These are phyloP conservation scores for Paramarasmius palmivorus DNA, from an alignment of 1,284 basidiomycete genomes.

Conservation along the genomic window DNA sequence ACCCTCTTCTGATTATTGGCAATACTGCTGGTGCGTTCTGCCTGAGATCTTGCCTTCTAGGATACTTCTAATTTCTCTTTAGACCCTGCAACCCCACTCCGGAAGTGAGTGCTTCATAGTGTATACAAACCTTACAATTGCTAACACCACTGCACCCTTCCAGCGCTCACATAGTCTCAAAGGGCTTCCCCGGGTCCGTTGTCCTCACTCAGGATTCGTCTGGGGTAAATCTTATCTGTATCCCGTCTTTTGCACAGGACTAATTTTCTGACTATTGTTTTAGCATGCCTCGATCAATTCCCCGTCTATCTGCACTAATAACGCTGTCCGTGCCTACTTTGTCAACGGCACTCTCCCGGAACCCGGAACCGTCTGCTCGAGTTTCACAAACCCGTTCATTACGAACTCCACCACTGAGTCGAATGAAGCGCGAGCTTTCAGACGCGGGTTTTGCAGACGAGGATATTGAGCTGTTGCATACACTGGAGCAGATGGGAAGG, in stretches of 20 bases:
- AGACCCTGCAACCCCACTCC: neutral
- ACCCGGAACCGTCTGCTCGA: neutral
- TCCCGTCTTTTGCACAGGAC: neutral
- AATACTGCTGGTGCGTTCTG: neutral
- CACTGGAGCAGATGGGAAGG: too few relatives aligned
- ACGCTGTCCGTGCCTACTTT: too few relatives aligned
- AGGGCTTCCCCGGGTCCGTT: neutral
- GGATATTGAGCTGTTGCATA: too few relatives aligned
- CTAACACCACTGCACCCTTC: neutral
- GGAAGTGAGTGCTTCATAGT: neutral
- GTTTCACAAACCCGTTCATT: too few relatives aligned
- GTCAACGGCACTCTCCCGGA: neutral
- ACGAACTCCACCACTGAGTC: too few relatives aligned
- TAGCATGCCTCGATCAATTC: conserved; percentile 15
- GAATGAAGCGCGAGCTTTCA: too few relatives aligned
- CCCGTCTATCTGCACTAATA: neutral
- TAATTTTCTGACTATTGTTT: neutral
- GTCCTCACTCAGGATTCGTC: neutral
- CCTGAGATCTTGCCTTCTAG: neutral
- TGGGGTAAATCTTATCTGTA: neutral
- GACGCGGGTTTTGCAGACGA: too few relatives aligned
- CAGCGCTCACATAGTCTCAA: neutral
- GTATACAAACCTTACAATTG: neutral
- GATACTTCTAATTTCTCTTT: neutral
- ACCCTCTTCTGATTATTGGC: neutral